Conservation (phyloP, 176 grass and related monocot species). For the Alloteropsis semialata region DNA sequence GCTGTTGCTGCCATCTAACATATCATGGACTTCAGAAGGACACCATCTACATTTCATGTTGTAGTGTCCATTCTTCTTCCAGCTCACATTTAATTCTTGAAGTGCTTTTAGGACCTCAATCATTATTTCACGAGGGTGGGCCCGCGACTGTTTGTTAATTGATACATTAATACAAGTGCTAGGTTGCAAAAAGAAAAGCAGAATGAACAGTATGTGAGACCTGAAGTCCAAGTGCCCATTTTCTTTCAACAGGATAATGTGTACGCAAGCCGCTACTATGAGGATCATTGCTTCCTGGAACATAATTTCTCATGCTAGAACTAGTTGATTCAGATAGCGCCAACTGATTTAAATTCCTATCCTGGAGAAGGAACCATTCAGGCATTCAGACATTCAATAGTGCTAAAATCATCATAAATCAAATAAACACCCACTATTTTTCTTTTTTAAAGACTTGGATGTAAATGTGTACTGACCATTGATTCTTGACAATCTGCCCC, state of each 20-base stretch:
- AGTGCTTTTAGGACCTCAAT: conserved; percentile 85
- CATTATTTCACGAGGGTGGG: conserved; percentile 95
- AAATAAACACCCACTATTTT: background rate
- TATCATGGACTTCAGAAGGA: conserved; percentile 46
- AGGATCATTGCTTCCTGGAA: conserved; percentile 51
- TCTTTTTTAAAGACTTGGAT: background rate
- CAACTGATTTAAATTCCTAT: conserved; percentile 32
- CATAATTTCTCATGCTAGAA: conserved; percentile 37
- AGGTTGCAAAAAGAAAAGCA: background rate
- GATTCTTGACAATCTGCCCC: conserved; percentile 80
- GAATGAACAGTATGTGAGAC: conserved; percentile 39
- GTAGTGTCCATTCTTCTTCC: conserved; percentile 98
- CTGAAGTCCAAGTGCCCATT: conserved; percentile 99
- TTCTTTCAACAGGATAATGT: conserved; percentile 68
- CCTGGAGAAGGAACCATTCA: conserved; percentile 35
- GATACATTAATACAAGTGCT: conserved; percentile 28
- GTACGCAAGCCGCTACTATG: conserved; percentile 46
- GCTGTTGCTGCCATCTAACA: conserved; percentile 49
- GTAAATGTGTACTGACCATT: conserved; percentile 51
- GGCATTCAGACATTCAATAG: conserved; percentile 15
- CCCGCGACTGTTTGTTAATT: conserved; percentile 67
- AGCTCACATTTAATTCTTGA: conserved; percentile 83
- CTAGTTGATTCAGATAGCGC: conserved; percentile 30
- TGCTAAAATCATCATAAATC: background rate
- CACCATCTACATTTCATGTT: conserved; percentile 95